These are phyloP conservation scores for Psilocybe tampanensis DNA, from an alignment of 768 basidiomycete genomes.

Conservation along the genomic window DNA sequence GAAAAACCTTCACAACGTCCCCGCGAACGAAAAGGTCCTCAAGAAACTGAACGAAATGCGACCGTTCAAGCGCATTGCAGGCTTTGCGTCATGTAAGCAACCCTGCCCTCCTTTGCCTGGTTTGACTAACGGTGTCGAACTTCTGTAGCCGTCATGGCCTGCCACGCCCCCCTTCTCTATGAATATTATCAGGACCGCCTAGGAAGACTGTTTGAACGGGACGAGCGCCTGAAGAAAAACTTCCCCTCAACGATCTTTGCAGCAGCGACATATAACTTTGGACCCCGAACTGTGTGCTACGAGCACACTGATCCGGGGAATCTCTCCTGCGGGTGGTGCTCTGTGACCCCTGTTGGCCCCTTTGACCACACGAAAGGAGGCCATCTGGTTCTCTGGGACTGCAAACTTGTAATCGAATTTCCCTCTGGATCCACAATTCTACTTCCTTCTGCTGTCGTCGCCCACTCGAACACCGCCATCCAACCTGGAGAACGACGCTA, in stretches of 20 bases:
- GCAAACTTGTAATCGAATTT: background rate
- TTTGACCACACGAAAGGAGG: slow-evolving; percentile 15
- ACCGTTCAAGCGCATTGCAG: slow-evolving; percentile 8
- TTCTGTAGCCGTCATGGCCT: slow-evolving; percentile 3
- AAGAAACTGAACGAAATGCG: slow-evolving; percentile 2
- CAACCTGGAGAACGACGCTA: slow-evolving; percentile 13
- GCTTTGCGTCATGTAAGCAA: slow-evolving; percentile 5
- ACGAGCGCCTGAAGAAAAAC: slow-evolving; percentile 9
- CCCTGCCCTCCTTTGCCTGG: no score
- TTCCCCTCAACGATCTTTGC: background rate
- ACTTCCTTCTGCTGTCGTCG: background rate
- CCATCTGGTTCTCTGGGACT: slow-evolving; percentile 1
- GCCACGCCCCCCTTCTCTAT: slow-evolving; percentile 7
- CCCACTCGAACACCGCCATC: slow-evolving; percentile 9
- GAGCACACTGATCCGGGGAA: background rate
- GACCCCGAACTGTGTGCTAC: background rate
- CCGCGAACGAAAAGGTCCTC: background rate
- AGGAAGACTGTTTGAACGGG: background rate
- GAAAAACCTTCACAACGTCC: slow-evolving; percentile 4
- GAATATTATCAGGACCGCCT: background rate
- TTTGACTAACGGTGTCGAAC: no score
- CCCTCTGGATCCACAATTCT: slow-evolving; percentile 2
- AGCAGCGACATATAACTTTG: background rate
- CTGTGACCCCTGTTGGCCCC: background rate
- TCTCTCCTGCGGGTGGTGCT: background rate